These are phyloP conservation scores for Brassica juncea DNA, from an alignment of 345 rosid species.

Conservation along the genomic window DNA sequence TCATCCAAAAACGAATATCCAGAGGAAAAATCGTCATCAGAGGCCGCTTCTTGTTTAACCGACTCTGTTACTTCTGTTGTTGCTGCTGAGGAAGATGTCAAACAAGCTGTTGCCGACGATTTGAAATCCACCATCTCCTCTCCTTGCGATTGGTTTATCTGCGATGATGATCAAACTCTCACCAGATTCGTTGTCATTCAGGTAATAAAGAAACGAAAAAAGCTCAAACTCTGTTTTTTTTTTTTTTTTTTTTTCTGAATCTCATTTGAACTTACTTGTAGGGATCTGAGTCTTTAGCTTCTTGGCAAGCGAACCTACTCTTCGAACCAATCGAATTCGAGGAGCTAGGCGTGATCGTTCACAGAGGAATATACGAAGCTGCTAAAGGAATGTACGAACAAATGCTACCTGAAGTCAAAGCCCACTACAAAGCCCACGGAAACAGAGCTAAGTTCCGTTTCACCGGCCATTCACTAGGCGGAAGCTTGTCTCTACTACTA, in stretches of 20 bases:
- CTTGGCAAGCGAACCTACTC: conserved; percentile 88
- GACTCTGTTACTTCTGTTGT: conserved; percentile 90
- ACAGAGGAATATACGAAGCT: conserved; percentile 90
- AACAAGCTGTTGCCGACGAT: conserved; percentile 95
- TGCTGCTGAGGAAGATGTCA: conserved; percentile 94
- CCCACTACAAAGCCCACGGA: conserved; percentile 58
- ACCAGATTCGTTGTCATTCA: conserved; percentile 90
- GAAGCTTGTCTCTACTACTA: conserved; percentile 74
- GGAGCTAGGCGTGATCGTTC: conserved; percentile 73
- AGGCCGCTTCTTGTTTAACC: conserved; percentile 67
- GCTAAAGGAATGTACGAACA: conserved; percentile 93
- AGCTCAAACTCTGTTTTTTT: neutral
- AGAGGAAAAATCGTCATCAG: too few relatives aligned
- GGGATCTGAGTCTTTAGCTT: conserved; percentile 87
- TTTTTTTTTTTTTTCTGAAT: neutral
- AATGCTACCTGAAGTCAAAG: conserved; percentile 73
- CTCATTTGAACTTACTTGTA: conserved; percentile 28
- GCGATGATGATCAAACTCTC: conserved; percentile 73
- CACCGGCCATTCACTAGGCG: conserved; percentile 89
- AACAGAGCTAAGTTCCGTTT: conserved; percentile 62
- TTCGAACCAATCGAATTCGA: conserved; percentile 83
- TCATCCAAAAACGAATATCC: conserved; percentile 21
- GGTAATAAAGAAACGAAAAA: conserved; percentile 41
- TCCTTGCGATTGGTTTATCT: conserved; percentile 93
- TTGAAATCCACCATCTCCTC: conserved; percentile 72